phyloP scores from a whole-genome alignment of 208 protist genomes.

The Acanthamoeba castellanii region DNA sequence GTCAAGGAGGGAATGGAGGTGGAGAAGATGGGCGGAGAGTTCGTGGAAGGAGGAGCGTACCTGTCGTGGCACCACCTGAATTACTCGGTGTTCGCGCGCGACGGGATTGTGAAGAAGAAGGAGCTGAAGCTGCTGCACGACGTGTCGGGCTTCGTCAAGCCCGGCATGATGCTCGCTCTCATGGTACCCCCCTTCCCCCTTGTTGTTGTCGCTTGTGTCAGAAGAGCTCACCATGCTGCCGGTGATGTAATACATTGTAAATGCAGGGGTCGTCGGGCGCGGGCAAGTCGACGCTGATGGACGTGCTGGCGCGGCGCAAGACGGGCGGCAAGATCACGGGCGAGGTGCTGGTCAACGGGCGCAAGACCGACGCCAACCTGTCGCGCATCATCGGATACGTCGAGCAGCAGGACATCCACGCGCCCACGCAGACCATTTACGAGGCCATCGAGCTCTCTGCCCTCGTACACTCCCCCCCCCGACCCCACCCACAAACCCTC shows the following conservation, averaged over 20 bases:
- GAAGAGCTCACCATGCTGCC: too few species aligned
- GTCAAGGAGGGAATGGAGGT: background rate
- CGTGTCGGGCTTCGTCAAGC: conserved; percentile 84
- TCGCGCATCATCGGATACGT: conserved; percentile 79
- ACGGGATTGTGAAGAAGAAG: conserved; percentile 68
- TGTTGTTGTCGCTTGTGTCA: background rate
- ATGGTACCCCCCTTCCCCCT: conserved; percentile 38
- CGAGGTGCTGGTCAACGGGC: conserved; percentile 82
- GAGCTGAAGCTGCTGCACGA: conserved; percentile 73
- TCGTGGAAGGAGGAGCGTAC: conserved; percentile 4
- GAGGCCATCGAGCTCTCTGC: conserved; percentile 65
- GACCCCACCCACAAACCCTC: background rate
- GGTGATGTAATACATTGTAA: too few species aligned
- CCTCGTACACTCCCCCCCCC: background rate
- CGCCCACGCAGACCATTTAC: conserved; percentile 78
- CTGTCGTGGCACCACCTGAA: conserved; percentile 80
- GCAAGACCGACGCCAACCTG: conserved; percentile 56
- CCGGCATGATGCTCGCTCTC: conserved; percentile 82
- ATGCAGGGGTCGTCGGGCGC: conserved; percentile 79
- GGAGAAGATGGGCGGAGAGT: conserved; percentile 7
- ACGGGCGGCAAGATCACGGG: conserved; percentile 80
- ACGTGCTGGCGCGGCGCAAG: conserved; percentile 81
- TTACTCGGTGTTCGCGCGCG: conserved; percentile 75
- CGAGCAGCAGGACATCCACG: conserved; percentile 81
- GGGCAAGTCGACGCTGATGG: conserved; percentile 83